These are phyloP conservation scores for Pseudocercospora crystallina DNA, from an alignment of 2,329 filamentous ascomycete species.

Conservation along the genomic window DNA sequence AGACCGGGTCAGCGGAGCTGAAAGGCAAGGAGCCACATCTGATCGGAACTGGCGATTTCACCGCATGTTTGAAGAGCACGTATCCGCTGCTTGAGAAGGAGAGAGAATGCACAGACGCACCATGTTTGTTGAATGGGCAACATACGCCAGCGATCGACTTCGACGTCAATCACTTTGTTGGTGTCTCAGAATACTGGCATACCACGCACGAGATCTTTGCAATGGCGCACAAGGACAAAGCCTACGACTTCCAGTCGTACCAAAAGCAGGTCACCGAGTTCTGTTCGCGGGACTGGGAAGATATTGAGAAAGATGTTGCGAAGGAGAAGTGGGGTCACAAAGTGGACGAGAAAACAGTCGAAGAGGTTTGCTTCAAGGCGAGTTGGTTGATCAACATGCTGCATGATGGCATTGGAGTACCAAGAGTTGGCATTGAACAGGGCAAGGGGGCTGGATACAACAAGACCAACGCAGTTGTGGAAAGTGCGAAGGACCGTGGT, in stretches of 20 bases:
- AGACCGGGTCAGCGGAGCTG: constrained; percentile 45
- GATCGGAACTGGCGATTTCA: constrained; percentile 81
- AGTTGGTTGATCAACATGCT: constrained; percentile 97
- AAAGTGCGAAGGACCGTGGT: constrained; percentile 66
- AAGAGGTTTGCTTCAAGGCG: constrained; percentile 94
- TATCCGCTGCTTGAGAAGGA: constrained; percentile 89
- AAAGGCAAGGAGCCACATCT: constrained; percentile 54
- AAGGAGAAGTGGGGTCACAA: constrained; percentile 72
- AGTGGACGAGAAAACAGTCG: constrained; percentile 69
- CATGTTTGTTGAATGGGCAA: constrained; percentile 86
- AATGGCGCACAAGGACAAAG: constrained; percentile 69
- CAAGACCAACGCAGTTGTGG: constrained; percentile 67
- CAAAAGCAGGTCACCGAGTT: constrained; percentile 82
- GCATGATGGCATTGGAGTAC: constrained; percentile 93
- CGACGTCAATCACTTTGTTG: constrained; percentile 94
- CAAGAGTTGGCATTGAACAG: constrained; percentile 69
- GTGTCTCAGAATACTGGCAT: constrained; percentile 98
- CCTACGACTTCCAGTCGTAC: constrained; percentile 88
- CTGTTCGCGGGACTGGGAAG: constrained; percentile 78
- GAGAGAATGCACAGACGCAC: constrained; percentile 74
- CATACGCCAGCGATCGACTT: constrained; percentile 97
- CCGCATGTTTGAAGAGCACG: constrained; percentile 78
- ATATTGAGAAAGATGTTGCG: constrained; percentile 67
- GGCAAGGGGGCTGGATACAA: constrained; percentile 62
- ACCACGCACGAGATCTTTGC: constrained; percentile 93